Evolutionary conservation across 2,329 filamentous ascomycete genomes (phyloP).

Genomic region (Cordyceps cicadae): DNA sequence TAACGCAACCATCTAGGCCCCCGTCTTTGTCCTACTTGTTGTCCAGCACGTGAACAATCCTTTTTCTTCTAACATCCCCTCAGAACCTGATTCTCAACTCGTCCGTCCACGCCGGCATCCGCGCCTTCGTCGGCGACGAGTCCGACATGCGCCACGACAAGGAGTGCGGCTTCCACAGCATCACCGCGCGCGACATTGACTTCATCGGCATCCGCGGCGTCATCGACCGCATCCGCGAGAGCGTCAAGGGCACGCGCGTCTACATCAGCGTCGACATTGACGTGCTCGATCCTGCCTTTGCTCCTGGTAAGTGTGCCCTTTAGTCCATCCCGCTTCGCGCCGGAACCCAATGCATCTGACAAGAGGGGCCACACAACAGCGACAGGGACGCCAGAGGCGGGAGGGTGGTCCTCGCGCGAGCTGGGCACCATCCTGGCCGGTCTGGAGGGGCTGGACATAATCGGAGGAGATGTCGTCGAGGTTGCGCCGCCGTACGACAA

Average conservation of each 20-base stretch:
- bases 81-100: slow-evolving; percentile 54
- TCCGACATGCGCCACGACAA: slow-evolving; percentile 18
- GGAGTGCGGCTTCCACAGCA: slow-evolving; percentile 17
- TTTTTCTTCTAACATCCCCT: too few species aligned
- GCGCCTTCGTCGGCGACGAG: slow-evolving; percentile 56
- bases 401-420: slow-evolving; percentile 79
- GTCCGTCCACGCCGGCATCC: slow-evolving; percentile 70
- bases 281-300: slow-evolving; percentile 57
- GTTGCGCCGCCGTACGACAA: slow-evolving; percentile 77
- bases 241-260: slow-evolving; percentile 63
- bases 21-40: too few species aligned
- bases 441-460: slow-evolving; percentile 68
- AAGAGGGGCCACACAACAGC: slow-evolving; percentile 32
- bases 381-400: slow-evolving; percentile 76
- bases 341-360: too few species aligned
- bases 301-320: slow-evolving; percentile 15
- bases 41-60: neutral
- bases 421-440: slow-evolving; percentile 70
- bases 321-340: too few species aligned
- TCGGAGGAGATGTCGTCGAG: slow-evolving; percentile 80
- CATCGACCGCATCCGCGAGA: slow-evolving; percentile 55
- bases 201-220: slow-evolving; percentile 62
- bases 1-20: neutral
- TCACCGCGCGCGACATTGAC: slow-evolving; percentile 54
- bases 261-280: slow-evolving; percentile 74